Conservation (phyloP, 2,329 filamentous ascomycete genomes). For the Ophiostoma sp. region DNA sequence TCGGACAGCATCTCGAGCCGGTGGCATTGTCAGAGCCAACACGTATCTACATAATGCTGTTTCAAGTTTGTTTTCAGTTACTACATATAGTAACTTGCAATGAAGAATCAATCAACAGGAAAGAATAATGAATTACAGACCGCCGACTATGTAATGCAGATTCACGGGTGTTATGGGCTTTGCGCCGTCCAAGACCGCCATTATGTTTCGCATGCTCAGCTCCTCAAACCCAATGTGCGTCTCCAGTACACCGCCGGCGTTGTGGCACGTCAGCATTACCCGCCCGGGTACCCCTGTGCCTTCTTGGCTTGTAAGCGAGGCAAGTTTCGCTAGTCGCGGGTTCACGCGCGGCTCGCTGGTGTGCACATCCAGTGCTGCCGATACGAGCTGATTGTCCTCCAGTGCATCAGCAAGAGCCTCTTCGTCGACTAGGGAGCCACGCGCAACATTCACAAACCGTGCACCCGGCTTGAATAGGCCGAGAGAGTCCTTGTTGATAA, state of each 20-base stretch:
- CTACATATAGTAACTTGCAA: background rate
- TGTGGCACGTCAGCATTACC: slow-evolving; percentile 45
- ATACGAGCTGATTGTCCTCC: slow-evolving; percentile 27
- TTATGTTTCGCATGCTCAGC: slow-evolving; percentile 49
- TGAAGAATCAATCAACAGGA: too few relatives aligned
- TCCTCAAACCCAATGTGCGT: slow-evolving; percentile 50
- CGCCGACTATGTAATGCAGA: background rate
- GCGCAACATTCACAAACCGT: slow-evolving; percentile 55
- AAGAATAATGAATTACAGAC: background rate
- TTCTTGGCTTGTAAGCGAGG: background rate
- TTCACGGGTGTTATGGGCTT: slow-evolving; percentile 37
- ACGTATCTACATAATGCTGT: background rate
- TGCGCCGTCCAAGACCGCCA: slow-evolving; percentile 35
- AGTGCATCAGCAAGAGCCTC: slow-evolving; percentile 50
- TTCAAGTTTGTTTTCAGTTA: background rate
- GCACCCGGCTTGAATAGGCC: slow-evolving; percentile 45
- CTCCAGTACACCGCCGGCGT: slow-evolving; percentile 50
- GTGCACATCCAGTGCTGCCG: background rate
- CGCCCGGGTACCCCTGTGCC: background rate
- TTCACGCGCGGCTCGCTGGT: background rate
- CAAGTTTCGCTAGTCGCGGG: background rate
- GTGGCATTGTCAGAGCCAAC: background rate
- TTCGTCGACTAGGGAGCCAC: slow-evolving; percentile 36
- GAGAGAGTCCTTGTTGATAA: slow-evolving; percentile 31
- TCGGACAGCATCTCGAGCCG: slow-evolving; percentile 5